Base-by-base conservation (phyloP, 345 rosid species). In the Physaria fendleri region DNA sequence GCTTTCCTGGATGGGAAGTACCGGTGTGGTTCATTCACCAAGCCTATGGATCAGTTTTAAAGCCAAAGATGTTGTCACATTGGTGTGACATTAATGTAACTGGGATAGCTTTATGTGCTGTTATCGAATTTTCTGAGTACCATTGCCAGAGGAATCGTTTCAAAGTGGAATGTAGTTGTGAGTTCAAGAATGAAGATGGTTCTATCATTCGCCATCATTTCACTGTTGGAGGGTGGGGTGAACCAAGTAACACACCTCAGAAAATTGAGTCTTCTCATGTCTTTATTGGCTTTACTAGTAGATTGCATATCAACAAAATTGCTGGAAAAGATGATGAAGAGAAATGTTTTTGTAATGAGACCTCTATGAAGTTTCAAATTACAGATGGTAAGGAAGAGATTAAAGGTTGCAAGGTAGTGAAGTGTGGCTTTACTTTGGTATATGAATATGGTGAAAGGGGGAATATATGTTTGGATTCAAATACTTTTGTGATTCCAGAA, bases 371-470 rank as follows among this genome's bases (percentile, higher is more conserved):
- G 5, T 62, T 62, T 49, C 10, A 62, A 49, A 29, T 62, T 5
- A 62, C 66, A 38, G 66, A 62, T 49, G 48, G 66, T 13, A 18
- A 5, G 1, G 1, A 49, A 8, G 48, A 0, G 48, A 0, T 62
- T 1, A 2, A 0, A 47, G 4, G 10, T 17, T 62, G 13, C 3
- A 7, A 48, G 48, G 48, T 62, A 7, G 0, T 37, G 15, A 28
- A 38, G 8, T 38, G 66, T 49, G 66, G 66, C 57, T 62, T 62
- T 38, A 49, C 47, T 6, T 27, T 62, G 20, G 1, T 38, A 1
- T 27, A 37, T 62, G 38, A 29, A 37, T 0, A 37, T 0, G 44
- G 21, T 0, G 59, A 53, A 21, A 51, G 28, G 25, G 4, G 0
- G 15, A 51, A 17, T 40, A 17, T 17, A 40, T 3, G 23, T 14